Percentiles rank a stretch among this genome's conserved stretches.
Evolutionary conservation across 2,329 filamentous ascomycete species (phyloP).

Genomic region (Colletotrichum tropicale): DNA sequence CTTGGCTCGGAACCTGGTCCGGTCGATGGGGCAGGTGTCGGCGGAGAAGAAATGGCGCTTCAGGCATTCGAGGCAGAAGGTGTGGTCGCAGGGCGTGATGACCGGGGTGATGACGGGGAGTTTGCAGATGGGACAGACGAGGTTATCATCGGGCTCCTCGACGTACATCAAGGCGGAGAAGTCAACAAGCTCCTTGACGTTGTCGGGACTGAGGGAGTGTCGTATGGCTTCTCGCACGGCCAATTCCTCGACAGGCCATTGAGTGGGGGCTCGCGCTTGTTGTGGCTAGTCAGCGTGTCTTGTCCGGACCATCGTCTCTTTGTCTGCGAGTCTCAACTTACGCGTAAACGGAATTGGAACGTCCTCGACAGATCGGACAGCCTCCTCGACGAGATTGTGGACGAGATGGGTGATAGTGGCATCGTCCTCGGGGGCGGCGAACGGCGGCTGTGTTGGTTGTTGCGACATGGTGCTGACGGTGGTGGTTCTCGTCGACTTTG

Average conservation of each 20-base stretch:
- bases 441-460: background rate
- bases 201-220: background rate
- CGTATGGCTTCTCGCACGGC: slow-evolving; percentile 9
- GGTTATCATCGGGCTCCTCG: slow-evolving; percentile 47
- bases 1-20: slow-evolving; percentile 40
- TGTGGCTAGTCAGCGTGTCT: background rate
- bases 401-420: slow-evolving; percentile 9
- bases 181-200: slow-evolving; percentile 35
- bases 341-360: slow-evolving; percentile 3
- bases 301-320: background rate
- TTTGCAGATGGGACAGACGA: slow-evolving; percentile 62
- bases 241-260: slow-evolving; percentile 18
- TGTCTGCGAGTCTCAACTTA: background rate
- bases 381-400: slow-evolving; percentile 12
- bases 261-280: slow-evolving; percentile 7
- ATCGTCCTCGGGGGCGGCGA: background rate
- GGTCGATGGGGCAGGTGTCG: slow-evolving; percentile 62
- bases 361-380: slow-evolving; percentile 13
- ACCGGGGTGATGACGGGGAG: slow-evolving; percentile 64
- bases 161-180: slow-evolving; percentile 50
- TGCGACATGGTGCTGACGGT: slow-evolving; percentile 9
- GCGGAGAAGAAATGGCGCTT: slow-evolving; percentile 45
- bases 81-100: slow-evolving; percentile 68
- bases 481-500: background rate
- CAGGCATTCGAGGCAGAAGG: slow-evolving; percentile 67